These are phyloP conservation scores for Fomitopsis palustris DNA, from an alignment of 1,284 basidiomycete genomes.

Conservation along the genomic window DNA sequence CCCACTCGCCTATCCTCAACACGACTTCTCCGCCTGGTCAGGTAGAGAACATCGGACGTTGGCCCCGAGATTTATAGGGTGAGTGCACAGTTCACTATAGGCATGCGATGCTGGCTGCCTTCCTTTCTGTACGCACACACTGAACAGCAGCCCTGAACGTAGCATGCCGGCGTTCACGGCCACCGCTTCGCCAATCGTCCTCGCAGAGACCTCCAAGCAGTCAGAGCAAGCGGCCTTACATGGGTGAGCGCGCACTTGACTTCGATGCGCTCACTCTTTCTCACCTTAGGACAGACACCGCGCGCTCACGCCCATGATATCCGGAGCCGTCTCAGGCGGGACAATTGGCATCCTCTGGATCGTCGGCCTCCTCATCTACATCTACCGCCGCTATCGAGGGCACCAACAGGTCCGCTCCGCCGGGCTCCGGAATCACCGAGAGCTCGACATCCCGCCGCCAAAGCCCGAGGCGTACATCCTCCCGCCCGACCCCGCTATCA, in stretches of 20 bases:
- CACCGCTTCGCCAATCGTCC: slow-evolving; percentile 3
- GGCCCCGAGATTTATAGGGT: not conserved
- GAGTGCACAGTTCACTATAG: not conserved
- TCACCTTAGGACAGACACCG: slow-evolving; percentile 36
- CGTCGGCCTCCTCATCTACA: slow-evolving; percentile 32
- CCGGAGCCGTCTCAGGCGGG: slow-evolving; percentile 57
- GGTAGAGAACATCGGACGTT: too few relatives aligned
- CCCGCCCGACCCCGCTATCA: slow-evolving; percentile 64
- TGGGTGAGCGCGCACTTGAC: slow-evolving; percentile 24
- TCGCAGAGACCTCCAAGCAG: slow-evolving; percentile 11
- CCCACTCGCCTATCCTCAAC: not conserved
- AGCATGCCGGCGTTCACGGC: slow-evolving; percentile 7
- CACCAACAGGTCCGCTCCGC: slow-evolving; percentile 25
- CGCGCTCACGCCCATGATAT: slow-evolving; percentile 59
- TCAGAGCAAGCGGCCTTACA: slow-evolving; percentile 30
- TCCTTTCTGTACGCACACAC: too few relatives aligned
- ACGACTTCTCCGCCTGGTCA: not conserved
- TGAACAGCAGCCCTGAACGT: not conserved
- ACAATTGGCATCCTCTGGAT: slow-evolving; percentile 49
- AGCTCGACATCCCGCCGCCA: slow-evolving; percentile 29
- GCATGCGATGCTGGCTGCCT: not conserved
- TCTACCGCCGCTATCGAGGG: slow-evolving; percentile 32
- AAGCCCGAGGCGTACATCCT: slow-evolving; percentile 44
- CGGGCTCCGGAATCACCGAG: slow-evolving; percentile 26
- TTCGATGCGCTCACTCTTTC: not conserved